Conservation (phyloP, 352 stramenopile genomes). For the Globisporangium apiculatum region DNA sequence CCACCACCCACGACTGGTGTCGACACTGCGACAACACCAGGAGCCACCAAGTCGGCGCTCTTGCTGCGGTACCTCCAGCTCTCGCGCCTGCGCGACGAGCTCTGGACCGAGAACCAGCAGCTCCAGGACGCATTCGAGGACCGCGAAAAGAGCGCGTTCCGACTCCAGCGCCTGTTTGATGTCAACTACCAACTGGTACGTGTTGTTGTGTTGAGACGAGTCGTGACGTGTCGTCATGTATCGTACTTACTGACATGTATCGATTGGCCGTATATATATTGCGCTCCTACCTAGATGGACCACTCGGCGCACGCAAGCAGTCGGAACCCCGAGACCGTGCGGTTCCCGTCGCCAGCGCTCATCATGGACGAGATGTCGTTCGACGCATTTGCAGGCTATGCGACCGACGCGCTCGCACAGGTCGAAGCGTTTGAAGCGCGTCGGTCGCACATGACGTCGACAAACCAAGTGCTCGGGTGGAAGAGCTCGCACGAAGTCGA, state of each 20-base stretch:
- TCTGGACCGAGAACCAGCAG: slow-evolving; percentile 49
- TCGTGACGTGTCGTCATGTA: too few relatives aligned
- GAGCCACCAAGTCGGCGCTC: slow-evolving; percentile 17
- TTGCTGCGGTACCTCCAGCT: slow-evolving; percentile 46
- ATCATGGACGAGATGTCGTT: slow-evolving; percentile 60
- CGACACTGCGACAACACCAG: too few relatives aligned
- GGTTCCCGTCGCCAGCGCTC: slow-evolving; percentile 29
- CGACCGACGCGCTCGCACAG: slow-evolving; percentile 30
- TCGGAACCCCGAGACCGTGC: slow-evolving; percentile 21
- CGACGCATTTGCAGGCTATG: slow-evolving; percentile 37
- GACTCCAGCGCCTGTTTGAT: slow-evolving; percentile 45
- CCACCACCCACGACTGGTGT: slow-evolving; percentile 2
- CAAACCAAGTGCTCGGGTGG: slow-evolving; percentile 39
- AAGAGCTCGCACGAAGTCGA: slow-evolving; percentile 42
- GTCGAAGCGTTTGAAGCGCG: slow-evolving; percentile 35
- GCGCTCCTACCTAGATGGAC: slow-evolving; percentile 22
- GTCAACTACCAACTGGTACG: slow-evolving; percentile 46
- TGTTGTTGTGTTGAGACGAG: background rate
- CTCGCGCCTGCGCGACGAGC: slow-evolving; percentile 30
- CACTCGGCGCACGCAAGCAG: slow-evolving; percentile 31
- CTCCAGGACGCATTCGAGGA: slow-evolving; percentile 46
- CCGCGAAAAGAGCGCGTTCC: slow-evolving; percentile 44
- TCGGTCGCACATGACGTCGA: slow-evolving; percentile 39
- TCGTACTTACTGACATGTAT: too few relatives aligned
- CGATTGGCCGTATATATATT: background rate